Base-by-base conservation (phyloP, 164 flowering plant species). In the Dillenia turbinata region DNA sequence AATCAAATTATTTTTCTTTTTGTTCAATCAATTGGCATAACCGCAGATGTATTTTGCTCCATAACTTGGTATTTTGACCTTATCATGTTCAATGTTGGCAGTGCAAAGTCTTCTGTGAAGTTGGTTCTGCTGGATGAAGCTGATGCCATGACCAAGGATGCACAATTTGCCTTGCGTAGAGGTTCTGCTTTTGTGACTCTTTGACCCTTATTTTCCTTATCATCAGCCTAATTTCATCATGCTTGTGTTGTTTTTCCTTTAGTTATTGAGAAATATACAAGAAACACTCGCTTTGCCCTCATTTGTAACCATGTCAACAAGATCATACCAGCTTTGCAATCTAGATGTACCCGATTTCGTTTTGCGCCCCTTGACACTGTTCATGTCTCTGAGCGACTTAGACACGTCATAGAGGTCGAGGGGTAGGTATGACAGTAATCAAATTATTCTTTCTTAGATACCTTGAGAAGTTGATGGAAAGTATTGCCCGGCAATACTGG, bases 121-220 rank as follows among this genome's bases (percentile, higher is more conserved):
- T 73, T 94, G 81, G 88, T 94, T 11, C 72, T 94, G 59, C 74
- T 94, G 63, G 99, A 91, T 69, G 99, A 94, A 69, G 90, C 99
- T 51, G 99, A 94, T 77, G 99, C 99, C 44, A 94, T 94, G 99
- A 94, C 99, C 47, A 94, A 94, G 77, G 99, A 94, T 75, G 97
- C 99, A 51, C 97, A 94, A 61, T 94, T 94, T 80, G 99, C 99
- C 50, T 70, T 94, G 61, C 93, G 99, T 49, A 81, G 99, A 83
- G 97, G 98, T 90, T 43, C 46, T 11, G 12, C 17, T 12, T 19
- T 12, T 14, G 54, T 3, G 55, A 9, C 55, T 44, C 26, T 12
- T 0, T 52, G 46, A 44, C 47, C 51, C 9, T 17, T 50, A 49
- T 47, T 47, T 26, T 62, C 54, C 17, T 7, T 56, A 9, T 2